A percentile compares a stretch with the other conserved stretches of the same genome.
These are phyloP conservation scores for Calonectria naviculata DNA, from an alignment of 2,329 filamentous ascomycete species.

Conservation along the genomic window DNA sequence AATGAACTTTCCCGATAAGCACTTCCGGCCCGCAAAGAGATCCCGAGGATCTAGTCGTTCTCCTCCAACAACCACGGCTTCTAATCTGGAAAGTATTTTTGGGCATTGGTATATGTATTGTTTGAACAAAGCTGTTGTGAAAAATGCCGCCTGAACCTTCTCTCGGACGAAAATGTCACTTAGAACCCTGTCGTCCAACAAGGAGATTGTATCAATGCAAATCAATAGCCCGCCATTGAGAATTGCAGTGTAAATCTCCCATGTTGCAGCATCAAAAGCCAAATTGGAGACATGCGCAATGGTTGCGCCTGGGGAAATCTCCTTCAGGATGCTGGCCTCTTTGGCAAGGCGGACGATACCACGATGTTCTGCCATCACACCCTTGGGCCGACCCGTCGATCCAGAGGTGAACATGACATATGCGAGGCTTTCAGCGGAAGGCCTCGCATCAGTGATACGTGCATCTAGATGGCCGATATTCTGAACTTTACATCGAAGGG, in stretches of 20 bases:
- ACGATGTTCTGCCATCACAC: constrained; percentile 26
- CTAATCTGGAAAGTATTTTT: not conserved
- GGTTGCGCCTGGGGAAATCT: not conserved
- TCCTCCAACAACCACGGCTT: constrained; percentile 28
- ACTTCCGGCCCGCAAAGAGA: not conserved
- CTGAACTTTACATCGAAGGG: not conserved
- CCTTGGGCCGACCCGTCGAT: constrained; percentile 41
- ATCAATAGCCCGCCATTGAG: not conserved
- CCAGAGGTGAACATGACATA: constrained; percentile 41
- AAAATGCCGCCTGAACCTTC: constrained; percentile 6
- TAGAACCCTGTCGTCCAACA: not conserved
- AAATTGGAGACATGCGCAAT: not conserved
- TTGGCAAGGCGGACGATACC: not conserved
- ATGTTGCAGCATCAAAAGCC: not conserved
- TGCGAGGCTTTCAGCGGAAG: constrained; percentile 10
- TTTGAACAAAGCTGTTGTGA: constrained; percentile 35
- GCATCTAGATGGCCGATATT: not conserved
- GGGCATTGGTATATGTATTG: constrained; percentile 29
- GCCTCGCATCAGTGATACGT: fast-evolving
- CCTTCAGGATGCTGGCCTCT: not conserved
- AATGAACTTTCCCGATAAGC: not conserved
- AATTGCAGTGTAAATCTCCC: not conserved
- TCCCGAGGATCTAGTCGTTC: constrained; percentile 9
- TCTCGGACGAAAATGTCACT: not conserved
- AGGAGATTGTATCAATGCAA: not conserved